Evolutionary conservation across 176 grass and related monocot species (phyloP), one percentile per base, ranked within the genome.

Genomic region (Paspalum notatum): DNA sequence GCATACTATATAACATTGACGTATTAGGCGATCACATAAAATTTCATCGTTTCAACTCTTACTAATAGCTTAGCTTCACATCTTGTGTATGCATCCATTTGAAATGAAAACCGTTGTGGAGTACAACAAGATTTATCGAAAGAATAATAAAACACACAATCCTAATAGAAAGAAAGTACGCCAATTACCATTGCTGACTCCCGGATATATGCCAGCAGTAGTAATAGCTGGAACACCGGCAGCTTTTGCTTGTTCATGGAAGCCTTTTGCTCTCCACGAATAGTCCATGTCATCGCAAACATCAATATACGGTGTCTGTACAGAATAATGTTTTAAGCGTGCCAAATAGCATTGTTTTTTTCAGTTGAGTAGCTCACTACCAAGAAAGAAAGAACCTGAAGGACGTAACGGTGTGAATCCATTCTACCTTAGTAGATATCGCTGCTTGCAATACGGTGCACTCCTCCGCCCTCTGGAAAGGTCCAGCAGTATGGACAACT

Each of bases 191-290:
- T 94, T 98, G 95, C 95, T 98, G 26, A 98, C 88, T 90, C 95
- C 95, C 71, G 95, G 92, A 87, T 94, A 98, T 74, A 98, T 98
- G 85, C 95, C 95, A 15, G 87, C 90, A 62, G 95, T 94, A 83
- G 90, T 98, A 79, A 98, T 75, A 89, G 92, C 95, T 62, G 95
- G 92, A 70, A 98, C 50, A n/a, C 92, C 95, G 7, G 81, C 81
- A 79, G 80, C 78, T 91, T 94, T 67, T 81, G 95, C 95, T 73
- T 92, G 70, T 69, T 92, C 77, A 78, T 98, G 90, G 58, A 89
- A 94, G 77, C 80, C n/a, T 83, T 98, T 98, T 7, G 92, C 90
- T 91, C 86, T 91, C 77, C 63, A 87, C 1, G 92, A 74, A 68
- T 98, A 94, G n/a, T 90, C 85, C 14, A 45, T 92, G 55, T 92